Conservation (phyloP, 2,329 filamentous ascomycete genomes). For the Gyromitra esculenta region DNA sequence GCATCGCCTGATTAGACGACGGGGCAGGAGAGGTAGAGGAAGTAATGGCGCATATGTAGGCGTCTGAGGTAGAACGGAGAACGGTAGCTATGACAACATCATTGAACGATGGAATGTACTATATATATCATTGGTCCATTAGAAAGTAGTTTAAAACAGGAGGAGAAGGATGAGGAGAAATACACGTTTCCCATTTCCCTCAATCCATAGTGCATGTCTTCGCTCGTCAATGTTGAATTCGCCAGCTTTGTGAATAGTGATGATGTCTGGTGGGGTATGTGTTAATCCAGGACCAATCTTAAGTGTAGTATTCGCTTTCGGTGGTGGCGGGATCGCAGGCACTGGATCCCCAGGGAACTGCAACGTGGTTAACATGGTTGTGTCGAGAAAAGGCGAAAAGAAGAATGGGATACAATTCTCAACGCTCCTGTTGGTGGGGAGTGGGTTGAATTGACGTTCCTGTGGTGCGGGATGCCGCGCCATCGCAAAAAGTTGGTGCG, state of each 20-base stretch:
- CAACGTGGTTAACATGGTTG: slow-evolving; percentile 64
- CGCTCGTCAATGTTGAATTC: slow-evolving; percentile 73
- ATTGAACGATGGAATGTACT: slow-evolving; percentile 82
- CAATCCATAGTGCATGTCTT: slow-evolving; percentile 83
- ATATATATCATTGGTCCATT: slow-evolving; percentile 59
- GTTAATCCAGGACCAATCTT: slow-evolving; percentile 85
- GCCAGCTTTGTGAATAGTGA: slow-evolving; percentile 74
- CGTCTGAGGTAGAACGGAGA: slow-evolving; percentile 77
- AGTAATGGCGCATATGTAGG: slow-evolving; percentile 81
- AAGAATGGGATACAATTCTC: neutral
- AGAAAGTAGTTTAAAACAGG: slow-evolving; percentile 57
- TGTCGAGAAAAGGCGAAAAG: neutral
- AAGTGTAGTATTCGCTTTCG: slow-evolving; percentile 70
- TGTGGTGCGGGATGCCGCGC: slow-evolving; percentile 20
- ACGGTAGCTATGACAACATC: slow-evolving; percentile 91
- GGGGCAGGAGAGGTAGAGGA: slow-evolving; percentile 66
- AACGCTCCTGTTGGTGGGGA: neutral
- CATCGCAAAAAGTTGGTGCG: slow-evolving; percentile 38
- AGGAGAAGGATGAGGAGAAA: slow-evolving; percentile 57
- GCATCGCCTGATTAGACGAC: slow-evolving; percentile 68
- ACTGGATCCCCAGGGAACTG: slow-evolving; percentile 85
- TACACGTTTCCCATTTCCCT: slow-evolving; percentile 75
- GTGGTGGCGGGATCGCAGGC: slow-evolving; percentile 72
- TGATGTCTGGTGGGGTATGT: slow-evolving; percentile 78
- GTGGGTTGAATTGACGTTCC: neutral